A percentile compares a stretch with the other conserved stretches of the same genome.
Evolutionary conservation across 306 rosid genomes (phyloP).

Genomic region (Inga oerstediana): DNA sequence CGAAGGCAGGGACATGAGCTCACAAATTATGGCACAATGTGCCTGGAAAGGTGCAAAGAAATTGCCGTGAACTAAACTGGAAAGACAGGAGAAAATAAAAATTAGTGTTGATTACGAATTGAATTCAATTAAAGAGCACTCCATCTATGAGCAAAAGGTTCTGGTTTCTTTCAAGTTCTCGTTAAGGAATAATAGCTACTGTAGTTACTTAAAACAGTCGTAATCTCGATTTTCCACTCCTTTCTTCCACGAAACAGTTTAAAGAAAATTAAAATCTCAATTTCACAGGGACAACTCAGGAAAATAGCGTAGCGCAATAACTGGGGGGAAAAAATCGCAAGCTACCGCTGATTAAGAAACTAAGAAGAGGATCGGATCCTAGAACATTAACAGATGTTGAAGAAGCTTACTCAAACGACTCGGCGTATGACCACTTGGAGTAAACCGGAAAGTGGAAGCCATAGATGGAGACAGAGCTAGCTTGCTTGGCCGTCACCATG

Average conservation of each 20-base stretch:
- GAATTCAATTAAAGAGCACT: background rate
- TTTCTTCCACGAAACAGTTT: background rate
- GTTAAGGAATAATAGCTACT: background rate
- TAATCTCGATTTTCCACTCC: conserved; percentile 17
- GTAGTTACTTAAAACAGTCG: conserved; percentile 30
- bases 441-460: conserved; percentile 66
- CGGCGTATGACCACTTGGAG: conserved; percentile 84
- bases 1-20: background rate
- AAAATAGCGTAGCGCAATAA: background rate
- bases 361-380: background rate
- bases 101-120: background rate
- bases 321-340: background rate
- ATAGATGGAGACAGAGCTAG: conserved; percentile 53
- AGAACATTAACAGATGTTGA: background rate
- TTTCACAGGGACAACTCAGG: background rate
- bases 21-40: background rate
- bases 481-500: conserved; percentile 80
- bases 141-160: background rate
- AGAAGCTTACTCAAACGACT: conserved; percentile 66
- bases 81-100: conserved; percentile 8
- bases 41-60: conserved; percentile 34
- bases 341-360: background rate
- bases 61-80: conserved; percentile 4
- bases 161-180: conserved; percentile 1
- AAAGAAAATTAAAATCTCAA: background rate